phyloP scores from a whole-genome alignment of 345 rosid species.

The Dovyalis caffra region DNA sequence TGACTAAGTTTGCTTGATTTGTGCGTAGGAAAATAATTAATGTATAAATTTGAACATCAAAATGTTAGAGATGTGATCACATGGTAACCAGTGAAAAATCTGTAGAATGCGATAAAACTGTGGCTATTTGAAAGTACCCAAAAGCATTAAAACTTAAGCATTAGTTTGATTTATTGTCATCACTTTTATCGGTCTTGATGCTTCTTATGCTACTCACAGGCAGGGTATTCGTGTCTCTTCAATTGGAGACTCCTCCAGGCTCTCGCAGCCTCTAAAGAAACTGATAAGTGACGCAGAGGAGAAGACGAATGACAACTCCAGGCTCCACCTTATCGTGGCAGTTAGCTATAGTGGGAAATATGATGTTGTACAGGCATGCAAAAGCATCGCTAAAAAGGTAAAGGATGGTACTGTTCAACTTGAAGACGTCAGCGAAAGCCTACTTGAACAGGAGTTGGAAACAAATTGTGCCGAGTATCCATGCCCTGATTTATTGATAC shows the following conservation, averaged over 20 bases:
- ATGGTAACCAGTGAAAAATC: background rate
- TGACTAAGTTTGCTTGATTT: background rate
- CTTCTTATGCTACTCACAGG: conserved; percentile 27
- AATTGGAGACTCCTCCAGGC: conserved; percentile 65
- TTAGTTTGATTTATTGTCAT: background rate
- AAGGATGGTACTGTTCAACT: conserved; percentile 44
- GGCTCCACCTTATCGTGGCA: conserved; percentile 65
- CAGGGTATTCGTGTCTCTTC: conserved; percentile 46
- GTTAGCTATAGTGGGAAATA: conserved; percentile 76
- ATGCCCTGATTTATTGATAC: conserved; percentile 63
- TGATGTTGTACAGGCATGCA: conserved; percentile 67
- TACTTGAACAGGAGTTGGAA: conserved; percentile 63
- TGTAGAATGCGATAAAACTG: background rate
- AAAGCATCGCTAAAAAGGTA: conserved; percentile 51
- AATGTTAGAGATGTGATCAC: background rate
- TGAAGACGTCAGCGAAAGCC: conserved; percentile 53
- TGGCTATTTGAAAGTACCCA: background rate
- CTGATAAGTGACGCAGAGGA: conserved; percentile 48
- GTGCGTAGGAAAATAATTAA: background rate
- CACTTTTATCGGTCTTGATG: background rate
- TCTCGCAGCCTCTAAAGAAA: conserved; percentile 41
- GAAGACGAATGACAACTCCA: conserved; percentile 42
- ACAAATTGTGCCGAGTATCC: conserved; percentile 63
- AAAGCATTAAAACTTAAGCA: too few relatives aligned
- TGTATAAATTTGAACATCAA: background rate